phyloP scores from a whole-genome alignment of 78 protist genomes.

The Dictyostelium purpureum region DNA sequence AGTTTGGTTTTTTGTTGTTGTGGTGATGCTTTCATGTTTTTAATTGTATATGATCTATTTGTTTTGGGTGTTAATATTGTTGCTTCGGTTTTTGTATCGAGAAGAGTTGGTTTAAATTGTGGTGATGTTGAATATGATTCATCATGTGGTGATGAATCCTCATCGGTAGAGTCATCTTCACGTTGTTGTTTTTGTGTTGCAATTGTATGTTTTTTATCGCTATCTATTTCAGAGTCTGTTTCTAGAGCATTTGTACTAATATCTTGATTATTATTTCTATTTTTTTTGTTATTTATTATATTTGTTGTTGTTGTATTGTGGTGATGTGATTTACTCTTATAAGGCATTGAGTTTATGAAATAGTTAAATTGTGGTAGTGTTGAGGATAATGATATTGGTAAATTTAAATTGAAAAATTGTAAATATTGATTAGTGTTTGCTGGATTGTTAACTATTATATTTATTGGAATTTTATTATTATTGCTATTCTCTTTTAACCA shows the following conservation, averaged over 20 bases:
- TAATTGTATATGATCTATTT: background rate
- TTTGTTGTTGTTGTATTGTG: background rate
- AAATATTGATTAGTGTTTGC: no score
- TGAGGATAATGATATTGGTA: no score
- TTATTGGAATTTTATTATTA: no score
- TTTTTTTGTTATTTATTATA: background rate
- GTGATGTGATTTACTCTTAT: background rate
- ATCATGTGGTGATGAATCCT: constrained; percentile 25
- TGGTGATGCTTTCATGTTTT: background rate
- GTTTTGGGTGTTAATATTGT: background rate
- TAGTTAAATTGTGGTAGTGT: no score
- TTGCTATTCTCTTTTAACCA: no score
- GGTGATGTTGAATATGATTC: constrained; percentile 1
- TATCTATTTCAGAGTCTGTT: background rate
- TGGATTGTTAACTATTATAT: no score
- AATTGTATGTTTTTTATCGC: background rate
- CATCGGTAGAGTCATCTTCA: constrained; percentile 63
- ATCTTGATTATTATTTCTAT: background rate
- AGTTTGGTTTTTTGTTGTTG: background rate
- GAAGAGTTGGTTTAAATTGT: background rate
- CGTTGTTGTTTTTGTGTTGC: no score
- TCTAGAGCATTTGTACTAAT: background rate
- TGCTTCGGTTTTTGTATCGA: background rate
- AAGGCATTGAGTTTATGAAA: no score
- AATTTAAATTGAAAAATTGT: no score